phyloP scores from a whole-genome alignment of 2,329 filamentous ascomycete species.

The Myriosclerotinia scirpicola region DNA sequence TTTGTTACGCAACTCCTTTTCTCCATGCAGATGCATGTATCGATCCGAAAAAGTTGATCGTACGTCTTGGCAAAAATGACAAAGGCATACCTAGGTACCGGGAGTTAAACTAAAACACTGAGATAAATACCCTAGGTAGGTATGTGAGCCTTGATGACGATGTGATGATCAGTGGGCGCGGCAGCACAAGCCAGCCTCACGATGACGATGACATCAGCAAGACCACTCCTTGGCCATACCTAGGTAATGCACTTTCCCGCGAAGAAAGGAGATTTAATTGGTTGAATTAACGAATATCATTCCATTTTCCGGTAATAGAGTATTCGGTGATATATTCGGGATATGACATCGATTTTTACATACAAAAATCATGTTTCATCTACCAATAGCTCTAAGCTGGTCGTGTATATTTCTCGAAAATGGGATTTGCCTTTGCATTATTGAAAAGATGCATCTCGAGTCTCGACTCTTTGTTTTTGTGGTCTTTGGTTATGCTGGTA shows the following conservation, averaged over 20 bases:
- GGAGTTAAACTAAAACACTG: no score
- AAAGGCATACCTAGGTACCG: background rate
- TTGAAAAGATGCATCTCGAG: slow-evolving; percentile 6
- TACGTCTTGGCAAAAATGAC: background rate
- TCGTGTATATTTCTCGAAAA: background rate
- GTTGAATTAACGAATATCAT: background rate
- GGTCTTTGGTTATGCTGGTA: background rate
- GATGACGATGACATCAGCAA: slow-evolving; percentile 16
- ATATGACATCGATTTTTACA: background rate
- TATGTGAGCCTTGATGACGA: background rate
- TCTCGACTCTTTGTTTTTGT: background rate
- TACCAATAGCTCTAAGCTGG: background rate
- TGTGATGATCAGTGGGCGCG: slow-evolving; percentile 6
- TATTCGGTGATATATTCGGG: background rate
- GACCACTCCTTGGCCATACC: no score
- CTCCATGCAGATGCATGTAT: background rate
- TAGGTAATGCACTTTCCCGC: background rate
- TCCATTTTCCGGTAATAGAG: background rate
- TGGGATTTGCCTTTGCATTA: background rate
- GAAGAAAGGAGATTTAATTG: background rate
- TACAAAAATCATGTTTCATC: background rate
- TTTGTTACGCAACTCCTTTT: background rate
- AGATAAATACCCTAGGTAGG: no score
- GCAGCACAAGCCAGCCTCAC: background rate
- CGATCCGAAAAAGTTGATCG: background rate